A percentile compares a stretch with the other conserved stretches of the same genome.
phyloP scores from a whole-genome alignment of 768 basidiomycete species.

The Russula sp. region DNA sequence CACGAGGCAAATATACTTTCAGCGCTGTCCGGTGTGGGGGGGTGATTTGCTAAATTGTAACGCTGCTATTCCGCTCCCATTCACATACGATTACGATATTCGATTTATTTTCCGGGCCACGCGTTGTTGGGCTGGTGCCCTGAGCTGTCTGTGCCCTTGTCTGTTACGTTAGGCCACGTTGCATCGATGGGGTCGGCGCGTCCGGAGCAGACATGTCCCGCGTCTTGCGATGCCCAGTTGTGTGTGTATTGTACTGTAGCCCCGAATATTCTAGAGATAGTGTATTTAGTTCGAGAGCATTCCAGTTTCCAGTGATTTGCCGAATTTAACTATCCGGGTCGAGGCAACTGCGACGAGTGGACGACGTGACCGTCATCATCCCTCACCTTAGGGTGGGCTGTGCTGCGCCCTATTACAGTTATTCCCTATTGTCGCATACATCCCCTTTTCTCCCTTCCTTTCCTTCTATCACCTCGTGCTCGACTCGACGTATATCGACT shows the following conservation, averaged over 20 bases:
- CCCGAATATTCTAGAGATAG: too few species aligned
- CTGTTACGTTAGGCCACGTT: slow-evolving; percentile 1
- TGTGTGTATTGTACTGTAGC: slow-evolving; percentile 5
- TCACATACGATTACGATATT: slow-evolving; percentile 14
- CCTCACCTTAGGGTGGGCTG: slow-evolving; percentile 14
- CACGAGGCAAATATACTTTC: slow-evolving; percentile 10
- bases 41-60: neutral
- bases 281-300: neutral
- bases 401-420: slow-evolving; percentile 10
- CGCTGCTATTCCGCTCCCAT: neutral
- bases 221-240: neutral
- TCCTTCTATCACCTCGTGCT: slow-evolving; percentile 18
- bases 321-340: slow-evolving; percentile 9
- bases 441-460: neutral
- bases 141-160: slow-evolving; percentile 11
- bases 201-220: neutral
- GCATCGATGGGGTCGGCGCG: slow-evolving; percentile 10
- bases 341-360: neutral
- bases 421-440: neutral
- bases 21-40: slow-evolving; percentile 1
- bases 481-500: neutral
- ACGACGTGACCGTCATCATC: neutral
- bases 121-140: slow-evolving; percentile 14
- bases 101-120: neutral
- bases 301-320: slow-evolving; percentile 16